Base-by-base conservation (phyloP, 2,329 filamentous ascomycete genomes). In the Arthrobotrys iridis region DNA sequence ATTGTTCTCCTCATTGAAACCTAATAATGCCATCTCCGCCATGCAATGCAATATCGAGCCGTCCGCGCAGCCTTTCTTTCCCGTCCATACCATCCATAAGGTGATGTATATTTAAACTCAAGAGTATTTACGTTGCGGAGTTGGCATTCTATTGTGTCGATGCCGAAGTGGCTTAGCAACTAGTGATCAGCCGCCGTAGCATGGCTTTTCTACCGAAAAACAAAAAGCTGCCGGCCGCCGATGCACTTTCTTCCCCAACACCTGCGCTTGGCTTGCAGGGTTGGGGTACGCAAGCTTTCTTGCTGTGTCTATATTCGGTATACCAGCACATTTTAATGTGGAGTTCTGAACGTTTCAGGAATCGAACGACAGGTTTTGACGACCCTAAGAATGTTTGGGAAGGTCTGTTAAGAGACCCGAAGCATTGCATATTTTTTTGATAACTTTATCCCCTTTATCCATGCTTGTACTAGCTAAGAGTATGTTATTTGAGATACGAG, bases 101-200 rank as follows among this genome's bases (percentile, higher is more conserved):
- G 50, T 55, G 50, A 55, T 52, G 26, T 52, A 30, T 35, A 55
- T 55, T 55, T 35, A 55, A 55, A 55, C 18, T 22, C 35, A 6
- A 40, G 11, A 33, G 4, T 5, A 33, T 33, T n/a, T n/a, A 15
- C 10, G 18, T 24, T 24, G 15, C 15, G 4, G 46, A 43, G 18
- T 30, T 30, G 26, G 26, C 26, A 55, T 55, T 55, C 30, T 37
- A 24, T 37, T 24, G 18, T 55, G 18, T 37, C 18, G 50, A 55
- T 37, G 18, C 30, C 11, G 28, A 30, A 11, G 50, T 37, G 48
- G 48, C 48, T 55, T 55, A 55, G 48, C 50, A n/a, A n/a, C n/a
- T n/a, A n/a, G n/a, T n/a, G n/a, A n/a, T n/a, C n/a, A n/a, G n/a
- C 50, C 50, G 30, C 50, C 18, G 15, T 10, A 6, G 26, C 30